Conservation (phyloP, 768 basidiomycete genomes). For the Russula ochroleuca region DNA sequence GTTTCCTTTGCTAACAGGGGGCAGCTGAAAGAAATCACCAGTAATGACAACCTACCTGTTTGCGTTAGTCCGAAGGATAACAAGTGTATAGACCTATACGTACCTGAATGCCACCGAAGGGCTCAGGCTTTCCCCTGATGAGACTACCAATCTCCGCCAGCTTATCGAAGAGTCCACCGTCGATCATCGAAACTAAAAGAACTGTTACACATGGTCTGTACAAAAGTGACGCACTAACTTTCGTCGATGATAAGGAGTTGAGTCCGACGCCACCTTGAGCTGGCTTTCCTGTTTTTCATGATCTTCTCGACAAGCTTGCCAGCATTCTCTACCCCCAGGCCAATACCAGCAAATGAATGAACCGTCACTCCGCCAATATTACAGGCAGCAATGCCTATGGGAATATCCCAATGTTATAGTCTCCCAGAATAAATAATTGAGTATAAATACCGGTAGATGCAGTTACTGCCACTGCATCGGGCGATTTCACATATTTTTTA, state of each 20-base stretch:
- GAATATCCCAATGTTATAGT: background rate
- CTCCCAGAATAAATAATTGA: background rate
- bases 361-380: slow-evolving; percentile 96
- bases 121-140: slow-evolving; percentile 56
- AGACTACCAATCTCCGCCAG: slow-evolving; percentile 64
- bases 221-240: slow-evolving; percentile 41
- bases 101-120: slow-evolving; percentile 95
- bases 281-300: slow-evolving; percentile 79
- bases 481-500: slow-evolving; percentile 46
- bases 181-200: slow-evolving; percentile 89
- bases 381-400: slow-evolving; percentile 85
- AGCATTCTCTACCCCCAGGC: slow-evolving; percentile 65
- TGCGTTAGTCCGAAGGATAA: background rate
- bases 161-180: slow-evolving; percentile 91
- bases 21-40: slow-evolving; percentile 98
- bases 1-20: slow-evolving; percentile 74
- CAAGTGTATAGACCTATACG: slow-evolving; percentile 2
- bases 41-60: slow-evolving; percentile 72
- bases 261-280: slow-evolving; percentile 74
- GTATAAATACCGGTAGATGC: slow-evolving; percentile 74
- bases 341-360: slow-evolving; percentile 95
- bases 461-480: slow-evolving; percentile 85
- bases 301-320: slow-evolving; percentile 62
- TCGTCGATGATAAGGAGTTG: slow-evolving; percentile 83
- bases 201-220: slow-evolving; percentile 6